A percentile compares a stretch with the other conserved stretches of the same genome.
phyloP scores from a whole-genome alignment of 495 filamentous ascomycete genomes.

The Letharia columbiana region DNA sequence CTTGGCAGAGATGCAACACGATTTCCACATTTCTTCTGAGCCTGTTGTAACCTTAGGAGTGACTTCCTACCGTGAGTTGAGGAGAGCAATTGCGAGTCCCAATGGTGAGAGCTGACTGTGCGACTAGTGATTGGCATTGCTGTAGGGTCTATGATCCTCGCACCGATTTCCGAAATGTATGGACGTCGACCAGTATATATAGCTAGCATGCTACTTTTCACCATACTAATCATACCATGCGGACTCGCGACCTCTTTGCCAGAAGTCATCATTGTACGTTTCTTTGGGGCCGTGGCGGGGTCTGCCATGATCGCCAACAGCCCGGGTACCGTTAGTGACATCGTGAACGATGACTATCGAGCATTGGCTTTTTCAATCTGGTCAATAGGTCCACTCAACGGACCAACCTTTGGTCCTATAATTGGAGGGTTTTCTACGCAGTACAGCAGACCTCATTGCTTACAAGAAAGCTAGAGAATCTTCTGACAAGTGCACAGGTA shows the following conservation, averaged over 20 bases:
- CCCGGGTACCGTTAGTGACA: constrained; percentile 76
- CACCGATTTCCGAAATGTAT: constrained; percentile 70
- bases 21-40: constrained; percentile 49
- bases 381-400: constrained; percentile 72
- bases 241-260: constrained; percentile 57
- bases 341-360: constrained; percentile 59
- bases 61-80: constrained; percentile 52
- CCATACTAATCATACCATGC: constrained; percentile 60
- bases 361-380: constrained; percentile 67
- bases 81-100: constrained; percentile 29
- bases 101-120: not conserved
- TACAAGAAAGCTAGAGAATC: not conserved
- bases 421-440: constrained; percentile 64
- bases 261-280: constrained; percentile 59
- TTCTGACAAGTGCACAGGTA: constrained; percentile 40
- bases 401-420: constrained; percentile 44
- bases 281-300: constrained; percentile 70
- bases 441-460: not conserved
- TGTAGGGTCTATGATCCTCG: constrained; percentile 61
- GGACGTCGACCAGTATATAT: constrained; percentile 70
- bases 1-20: constrained; percentile 54
- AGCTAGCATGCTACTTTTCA: constrained; percentile 51
- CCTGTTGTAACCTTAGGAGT: constrained; percentile 63
- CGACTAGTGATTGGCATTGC: constrained; percentile 48
- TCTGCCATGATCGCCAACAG: constrained; percentile 72